Evolutionary conservation across 176 grass and related monocot species (phyloP).

Genomic region (Sorghum bicolor): Sorghum_bicolor_NCBIv3 NC_012875.2:40435501-40436000

Average conservation of each 20-base stretch:
- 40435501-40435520: neutral
- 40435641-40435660: constrained; percentile 98
- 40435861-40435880: neutral
- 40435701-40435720: constrained; percentile 99
- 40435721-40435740: constrained; percentile 94
- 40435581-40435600: constrained; percentile 90
- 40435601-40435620: constrained; percentile 94
- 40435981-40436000: constrained; percentile 98
- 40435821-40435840: neutral
- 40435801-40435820: neutral
- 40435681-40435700: constrained; percentile 95
- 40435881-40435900: neutral
- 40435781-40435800: neutral
- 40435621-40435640: constrained; percentile 92
- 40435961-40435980: constrained; percentile 99
- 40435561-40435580: constrained; percentile 88
- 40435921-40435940: constrained; percentile 99
- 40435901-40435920: constrained; percentile 39
- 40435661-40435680: constrained; percentile 95
- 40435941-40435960: constrained; percentile 98
- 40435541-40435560: constrained; percentile 90
- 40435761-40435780: constrained; percentile 26
- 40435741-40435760: constrained; percentile 97
- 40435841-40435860: neutral
- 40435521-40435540: constrained; percentile 55